phyloP scores from a whole-genome alignment of 73 alveolate species.

The Breviolum minutum region DNA sequence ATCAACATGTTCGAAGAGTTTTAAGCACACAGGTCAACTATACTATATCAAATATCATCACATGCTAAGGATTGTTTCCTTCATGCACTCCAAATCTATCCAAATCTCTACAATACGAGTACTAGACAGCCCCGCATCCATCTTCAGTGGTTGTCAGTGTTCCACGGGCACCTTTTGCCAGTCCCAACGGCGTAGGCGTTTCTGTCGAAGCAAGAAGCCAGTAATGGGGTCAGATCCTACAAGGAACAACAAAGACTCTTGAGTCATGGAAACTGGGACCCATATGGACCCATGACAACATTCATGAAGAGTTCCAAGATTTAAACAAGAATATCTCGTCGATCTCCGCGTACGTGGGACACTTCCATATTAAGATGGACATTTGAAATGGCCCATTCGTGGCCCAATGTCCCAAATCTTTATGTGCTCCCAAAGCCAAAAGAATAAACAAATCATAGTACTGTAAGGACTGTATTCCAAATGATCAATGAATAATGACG shows the following conservation, averaged over 20 bases:
- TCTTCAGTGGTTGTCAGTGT: neutral
- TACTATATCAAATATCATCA: neutral
- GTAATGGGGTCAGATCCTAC: slow-evolving; percentile 39
- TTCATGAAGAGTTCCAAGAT: too few relatives aligned
- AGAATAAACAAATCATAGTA: too few relatives aligned
- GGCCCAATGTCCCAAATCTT: too few relatives aligned
- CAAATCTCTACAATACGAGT: neutral
- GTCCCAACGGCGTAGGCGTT: slow-evolving; percentile 59
- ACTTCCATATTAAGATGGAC: too few relatives aligned
- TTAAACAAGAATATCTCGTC: too few relatives aligned
- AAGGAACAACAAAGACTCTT: neutral
- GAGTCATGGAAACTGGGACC: neutral
- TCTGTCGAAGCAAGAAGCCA: slow-evolving; percentile 54
- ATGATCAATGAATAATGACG: too few relatives aligned
- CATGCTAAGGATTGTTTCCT: neutral
- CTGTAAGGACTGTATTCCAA: too few relatives aligned
- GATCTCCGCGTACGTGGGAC: too few relatives aligned
- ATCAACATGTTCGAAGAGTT: neutral
- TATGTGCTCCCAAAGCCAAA: too few relatives aligned
- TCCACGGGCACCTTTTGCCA: slow-evolving; percentile 59
- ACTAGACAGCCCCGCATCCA: neutral
- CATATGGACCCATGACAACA: neutral
- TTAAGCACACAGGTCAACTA: too few relatives aligned
- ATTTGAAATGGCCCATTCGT: too few relatives aligned
- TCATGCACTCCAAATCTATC: neutral